Evolutionary conservation across 306 rosid genomes (phyloP).

Genomic region (Pueraria montana): DNA sequence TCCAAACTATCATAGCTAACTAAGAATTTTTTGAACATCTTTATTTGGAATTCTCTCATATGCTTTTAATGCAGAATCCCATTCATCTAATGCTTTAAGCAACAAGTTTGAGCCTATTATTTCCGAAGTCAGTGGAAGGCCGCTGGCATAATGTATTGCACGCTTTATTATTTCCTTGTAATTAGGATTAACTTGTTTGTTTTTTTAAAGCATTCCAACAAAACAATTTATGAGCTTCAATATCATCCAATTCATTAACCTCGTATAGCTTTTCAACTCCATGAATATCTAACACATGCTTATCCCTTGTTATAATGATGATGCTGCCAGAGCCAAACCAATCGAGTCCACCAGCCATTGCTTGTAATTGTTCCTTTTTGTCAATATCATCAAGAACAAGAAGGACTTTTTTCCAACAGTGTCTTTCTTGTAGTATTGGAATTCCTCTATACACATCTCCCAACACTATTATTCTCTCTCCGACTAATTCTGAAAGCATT

Average conservation of each 20-base stretch:
- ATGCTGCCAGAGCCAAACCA: neutral
- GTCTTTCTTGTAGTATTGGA: neutral
- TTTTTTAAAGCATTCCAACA: constrained; percentile 38
- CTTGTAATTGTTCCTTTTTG: too few relatives aligned
- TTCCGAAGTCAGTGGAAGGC: constrained; percentile 31
- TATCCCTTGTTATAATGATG: neutral
- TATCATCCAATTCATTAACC: neutral
- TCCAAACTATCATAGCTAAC: constrained; percentile 34
- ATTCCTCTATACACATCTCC: constrained; percentile 24
- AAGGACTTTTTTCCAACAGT: neutral
- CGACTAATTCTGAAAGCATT: constrained; percentile 3
- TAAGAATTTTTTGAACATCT: neutral
- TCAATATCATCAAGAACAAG: neutral
- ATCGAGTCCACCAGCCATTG: too few relatives aligned
- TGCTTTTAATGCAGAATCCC: neutral
- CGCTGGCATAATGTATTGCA: neutral
- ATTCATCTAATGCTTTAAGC: constrained; percentile 17
- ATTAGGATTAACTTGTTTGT: neutral
- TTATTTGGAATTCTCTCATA: neutral
- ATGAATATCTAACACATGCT: neutral
- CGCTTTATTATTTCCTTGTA: neutral
- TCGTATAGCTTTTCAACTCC: neutral
- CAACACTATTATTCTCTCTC: neutral
- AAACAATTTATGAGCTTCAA: constrained; percentile 29
- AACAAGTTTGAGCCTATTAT: constrained; percentile 8